phyloP scores from a whole-genome alignment of 768 basidiomycete species.

The Macrolepiota albuminosa region DNA sequence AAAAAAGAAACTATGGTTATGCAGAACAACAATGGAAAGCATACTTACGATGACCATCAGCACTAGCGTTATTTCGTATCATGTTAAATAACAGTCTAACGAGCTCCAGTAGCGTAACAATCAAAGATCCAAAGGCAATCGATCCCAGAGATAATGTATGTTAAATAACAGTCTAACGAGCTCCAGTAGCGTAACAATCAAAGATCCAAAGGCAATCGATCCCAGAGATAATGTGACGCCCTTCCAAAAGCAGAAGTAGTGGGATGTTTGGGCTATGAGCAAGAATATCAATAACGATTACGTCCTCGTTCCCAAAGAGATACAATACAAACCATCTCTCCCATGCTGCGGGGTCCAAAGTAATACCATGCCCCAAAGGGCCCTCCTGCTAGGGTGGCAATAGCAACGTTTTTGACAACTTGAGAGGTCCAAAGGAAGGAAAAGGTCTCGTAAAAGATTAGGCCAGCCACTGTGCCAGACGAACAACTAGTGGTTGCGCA shows the following conservation, averaged over 20 bases:
- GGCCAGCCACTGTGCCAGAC: conserved; percentile 68
- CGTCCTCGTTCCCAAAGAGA: neutral
- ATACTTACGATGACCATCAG: conserved; percentile 61
- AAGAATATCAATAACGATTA: neutral
- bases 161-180: conserved; percentile 58
- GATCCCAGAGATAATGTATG: conserved; percentile 75
- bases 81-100: conserved; percentile 56
- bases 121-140: conserved; percentile 80
- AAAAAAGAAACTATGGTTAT: neutral
- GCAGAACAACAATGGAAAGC: neutral
- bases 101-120: conserved; percentile 76
- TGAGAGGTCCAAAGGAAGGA: conserved; percentile 86
- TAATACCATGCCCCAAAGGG: conserved; percentile 81
- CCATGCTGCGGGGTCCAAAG: conserved; percentile 67
- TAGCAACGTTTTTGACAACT: conserved; percentile 72
- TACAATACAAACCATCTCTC: conserved; percentile 49
- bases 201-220: conserved; percentile 79
- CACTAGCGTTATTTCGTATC: conserved; percentile 52
- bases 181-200: conserved; percentile 80
- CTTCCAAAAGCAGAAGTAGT: conserved; percentile 67
- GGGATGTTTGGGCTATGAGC: conserved; percentile 57
- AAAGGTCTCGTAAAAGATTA: conserved; percentile 75
- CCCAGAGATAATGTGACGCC: conserved; percentile 74
- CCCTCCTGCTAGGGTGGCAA: conserved; percentile 79
- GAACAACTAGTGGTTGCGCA: conserved; percentile 45